phyloP scores from a whole-genome alignment of 2,329 filamentous ascomycete species.

The Cladosporium austrohemisphaericum region DNA sequence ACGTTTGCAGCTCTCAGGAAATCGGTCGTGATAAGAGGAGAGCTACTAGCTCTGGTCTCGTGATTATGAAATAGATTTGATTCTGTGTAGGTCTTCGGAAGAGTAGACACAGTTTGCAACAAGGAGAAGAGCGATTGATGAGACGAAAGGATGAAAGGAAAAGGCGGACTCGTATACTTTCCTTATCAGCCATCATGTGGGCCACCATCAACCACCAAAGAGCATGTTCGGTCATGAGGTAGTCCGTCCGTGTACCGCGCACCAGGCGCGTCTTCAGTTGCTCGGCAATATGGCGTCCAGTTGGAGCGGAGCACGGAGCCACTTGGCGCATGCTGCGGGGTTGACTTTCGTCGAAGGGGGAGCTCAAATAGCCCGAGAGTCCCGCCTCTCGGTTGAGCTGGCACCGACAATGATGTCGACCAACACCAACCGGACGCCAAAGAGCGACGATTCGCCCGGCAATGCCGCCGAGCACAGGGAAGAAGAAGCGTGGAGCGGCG shows the following conservation, averaged over 20 bases:
- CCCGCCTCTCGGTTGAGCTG: constrained; percentile 10
- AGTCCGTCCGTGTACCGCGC: not conserved
- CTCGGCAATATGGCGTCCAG: not conserved
- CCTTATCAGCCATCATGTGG: not conserved
- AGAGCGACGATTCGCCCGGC: constrained; percentile 21
- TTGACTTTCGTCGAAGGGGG: not conserved
- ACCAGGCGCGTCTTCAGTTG: not conserved
- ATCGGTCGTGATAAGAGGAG: not conserved
- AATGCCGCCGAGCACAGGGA: constrained; percentile 25
- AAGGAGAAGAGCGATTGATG: not conserved
- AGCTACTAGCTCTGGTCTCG: no score
- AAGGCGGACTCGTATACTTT: constrained; percentile 4
- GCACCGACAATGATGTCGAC: constrained; percentile 17
- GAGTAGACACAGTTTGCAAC: not conserved
- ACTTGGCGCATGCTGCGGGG: constrained; percentile 9
- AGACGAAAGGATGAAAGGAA: not conserved
- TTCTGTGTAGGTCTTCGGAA: not conserved
- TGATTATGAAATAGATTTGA: no score
- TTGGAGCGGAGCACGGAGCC: not conserved
- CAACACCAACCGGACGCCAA: constrained; percentile 19
- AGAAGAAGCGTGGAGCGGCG: constrained; percentile 39
- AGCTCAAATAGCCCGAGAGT: constrained; percentile 9
- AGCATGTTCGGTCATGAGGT: constrained; percentile 3
- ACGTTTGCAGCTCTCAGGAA: not conserved
- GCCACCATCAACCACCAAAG: not conserved